A percentile compares a stretch with the other conserved stretches of the same genome.
These are phyloP conservation scores for Otatea glauca DNA, from an alignment of 176 grass and related monocot genomes.

Conservation along the genomic window DNA sequence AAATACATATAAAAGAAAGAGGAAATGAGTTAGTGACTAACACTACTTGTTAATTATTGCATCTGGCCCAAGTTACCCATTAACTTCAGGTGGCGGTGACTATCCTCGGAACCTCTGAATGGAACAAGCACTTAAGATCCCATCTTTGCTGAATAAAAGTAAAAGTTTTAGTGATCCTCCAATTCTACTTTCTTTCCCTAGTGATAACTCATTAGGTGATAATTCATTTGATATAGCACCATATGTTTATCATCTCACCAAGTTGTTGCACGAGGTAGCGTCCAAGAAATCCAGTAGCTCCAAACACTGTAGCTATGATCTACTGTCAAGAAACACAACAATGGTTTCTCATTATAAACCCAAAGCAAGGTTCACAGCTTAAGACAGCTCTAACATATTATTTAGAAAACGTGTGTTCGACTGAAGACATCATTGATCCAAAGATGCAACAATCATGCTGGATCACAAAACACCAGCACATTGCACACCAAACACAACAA, in stretches of 20 bases:
- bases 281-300: slow-evolving; percentile 98
- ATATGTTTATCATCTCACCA: slow-evolving; percentile 61
- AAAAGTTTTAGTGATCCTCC: background rate
- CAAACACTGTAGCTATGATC: slow-evolving; percentile 96
- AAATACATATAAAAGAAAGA: slow-evolving; percentile 11
- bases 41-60: background rate
- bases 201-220: background rate
- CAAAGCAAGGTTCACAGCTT: background rate
- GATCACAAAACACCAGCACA: slow-evolving; percentile 17
- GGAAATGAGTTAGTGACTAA: background rate
- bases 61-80: slow-evolving; percentile 98
- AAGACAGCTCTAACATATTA: slow-evolving; percentile 13
- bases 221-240: background rate
- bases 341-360: background rate
- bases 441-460: background rate
- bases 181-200: background rate
- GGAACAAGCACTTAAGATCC: slow-evolving; percentile 96
- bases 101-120: slow-evolving; percentile 94
- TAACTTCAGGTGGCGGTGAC: slow-evolving; percentile 83
- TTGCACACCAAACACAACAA: background rate
- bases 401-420: background rate
- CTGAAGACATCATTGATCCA: background rate
- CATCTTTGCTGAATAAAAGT: slow-evolving; percentile 83
- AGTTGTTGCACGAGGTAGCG: slow-evolving; percentile 91
- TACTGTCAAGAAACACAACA: slow-evolving; percentile 49